Base-by-base conservation (phyloP, 2,329 filamentous ascomycete genomes). In the Trichoderma oligosporum region DNA sequence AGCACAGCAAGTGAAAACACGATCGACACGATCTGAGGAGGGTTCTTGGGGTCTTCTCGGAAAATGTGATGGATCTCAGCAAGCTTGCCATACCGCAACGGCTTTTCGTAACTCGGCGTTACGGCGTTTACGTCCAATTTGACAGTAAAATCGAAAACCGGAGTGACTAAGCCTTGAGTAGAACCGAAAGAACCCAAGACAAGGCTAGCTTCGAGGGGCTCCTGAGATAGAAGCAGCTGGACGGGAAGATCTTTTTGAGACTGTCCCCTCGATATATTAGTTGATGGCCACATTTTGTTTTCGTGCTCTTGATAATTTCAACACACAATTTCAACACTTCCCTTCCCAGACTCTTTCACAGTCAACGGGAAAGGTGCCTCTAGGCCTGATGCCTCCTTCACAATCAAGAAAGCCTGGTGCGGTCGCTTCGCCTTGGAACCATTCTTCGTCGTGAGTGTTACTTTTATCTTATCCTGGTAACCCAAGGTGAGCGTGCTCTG, bases 41-140 rank as follows among this genome's bases (percentile, higher is more conserved):
- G 91, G 73, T 84, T 96, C 73, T 82, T 83, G 42, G 91, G 84
- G 66, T 93, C 91, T 12, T 79, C 73, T 62, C 84, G 85, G 84
- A 97, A 99, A 66, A 88, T 89, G 77, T 99, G 94, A 76, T 90
- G 83, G 70, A 99, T 97, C 74, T 95, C 88, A 8, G 84, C 77
- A 63, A 86, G 83, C 76, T 90, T 89, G 69, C 88, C 88, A 74
- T 96, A 97, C 74, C 93, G 87, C 63, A 92, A 74, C 8, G 89
- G 85, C 64, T 83, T 78, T 65, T 89, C 82, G 66, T 85, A 82
- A 56, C 79, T 73, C 18, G 84, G 78, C 14, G 83, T 70, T 2
- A 88, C 79, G 3, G 78, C 73, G 66, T 80, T 82, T 51, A 85
- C 71, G 68, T 93, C 87, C 56, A 78, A 78, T 61, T 81, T 74